These are phyloP conservation scores for Ustilago sp. DNA, from an alignment of 1,284 basidiomycete genomes.

Conservation along the genomic window DNA sequence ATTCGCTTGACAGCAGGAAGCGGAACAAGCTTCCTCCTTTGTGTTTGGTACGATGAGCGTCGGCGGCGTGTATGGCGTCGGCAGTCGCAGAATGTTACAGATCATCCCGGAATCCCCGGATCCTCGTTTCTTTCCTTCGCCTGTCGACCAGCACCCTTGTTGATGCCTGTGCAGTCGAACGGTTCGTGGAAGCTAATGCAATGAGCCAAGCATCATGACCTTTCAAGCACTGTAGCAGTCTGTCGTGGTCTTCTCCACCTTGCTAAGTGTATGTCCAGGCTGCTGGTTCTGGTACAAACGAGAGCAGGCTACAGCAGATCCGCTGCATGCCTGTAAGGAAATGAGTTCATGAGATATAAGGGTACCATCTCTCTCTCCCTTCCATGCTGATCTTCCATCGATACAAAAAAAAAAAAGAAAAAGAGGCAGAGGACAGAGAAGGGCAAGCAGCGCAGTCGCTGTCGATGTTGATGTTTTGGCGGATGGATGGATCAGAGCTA, in stretches of 20 bases:
- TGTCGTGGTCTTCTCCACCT: not conserved
- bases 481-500: too few species aligned
- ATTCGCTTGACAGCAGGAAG: not conserved
- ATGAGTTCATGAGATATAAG: not conserved
- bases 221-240: not conserved
- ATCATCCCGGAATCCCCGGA: not conserved
- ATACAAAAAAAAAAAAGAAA: too few species aligned
- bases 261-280: not conserved
- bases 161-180: not conserved
- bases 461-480: too few species aligned
- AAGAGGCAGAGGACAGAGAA: too few species aligned
- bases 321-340: not conserved
- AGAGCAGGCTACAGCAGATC: not conserved
- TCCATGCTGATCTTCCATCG: not conserved
- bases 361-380: not conserved
- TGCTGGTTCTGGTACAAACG: not conserved
- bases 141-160: not conserved
- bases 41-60: slow-evolving; percentile 2
- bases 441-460: too few species aligned
- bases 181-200: too few species aligned
- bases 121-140: not conserved
- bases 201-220: not conserved
- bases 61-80: not conserved
- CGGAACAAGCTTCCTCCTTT: not conserved
- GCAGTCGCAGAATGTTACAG: slow-evolving; percentile 15